Evolutionary conservation across 169 alveolate species (phyloP).

Genomic region (Plasmodium fragile): DNA sequence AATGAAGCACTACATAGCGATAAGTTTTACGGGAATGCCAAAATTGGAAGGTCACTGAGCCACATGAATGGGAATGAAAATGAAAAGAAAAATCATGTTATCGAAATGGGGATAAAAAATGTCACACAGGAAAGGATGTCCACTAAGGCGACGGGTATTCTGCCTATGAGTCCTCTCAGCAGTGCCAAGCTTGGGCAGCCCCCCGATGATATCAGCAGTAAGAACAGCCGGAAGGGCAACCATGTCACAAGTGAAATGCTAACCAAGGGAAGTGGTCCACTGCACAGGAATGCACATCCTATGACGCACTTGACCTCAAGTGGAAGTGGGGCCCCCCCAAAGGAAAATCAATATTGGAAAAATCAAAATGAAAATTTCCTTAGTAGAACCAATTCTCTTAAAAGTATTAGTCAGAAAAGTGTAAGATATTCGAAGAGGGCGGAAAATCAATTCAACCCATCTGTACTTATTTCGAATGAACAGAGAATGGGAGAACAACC

Average conservation of each 20-base stretch:
- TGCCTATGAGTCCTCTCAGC: neutral
- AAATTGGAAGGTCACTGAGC: conserved; percentile 22
- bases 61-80: conserved; percentile 9
- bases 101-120: conserved; percentile 5
- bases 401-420: neutral
- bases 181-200: neutral
- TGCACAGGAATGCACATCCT: neutral
- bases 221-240: neutral
- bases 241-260: neutral
- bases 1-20: neutral
- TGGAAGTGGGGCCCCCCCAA: neutral
- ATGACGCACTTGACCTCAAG: neutral
- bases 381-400: conserved; percentile 17
- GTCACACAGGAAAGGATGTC: neutral
- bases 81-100: neutral
- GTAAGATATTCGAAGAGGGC: neutral
- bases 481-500: neutral
- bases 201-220: neutral
- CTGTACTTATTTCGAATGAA: neutral
- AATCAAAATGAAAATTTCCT: conserved; percentile 1
- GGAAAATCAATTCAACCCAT: neutral
- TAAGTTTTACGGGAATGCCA: neutral
- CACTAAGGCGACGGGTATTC: neutral
- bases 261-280: neutral
- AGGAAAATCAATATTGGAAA: neutral